Base-by-base conservation (phyloP, 83 land plant genomes). In the Thuja plicata region DNA sequence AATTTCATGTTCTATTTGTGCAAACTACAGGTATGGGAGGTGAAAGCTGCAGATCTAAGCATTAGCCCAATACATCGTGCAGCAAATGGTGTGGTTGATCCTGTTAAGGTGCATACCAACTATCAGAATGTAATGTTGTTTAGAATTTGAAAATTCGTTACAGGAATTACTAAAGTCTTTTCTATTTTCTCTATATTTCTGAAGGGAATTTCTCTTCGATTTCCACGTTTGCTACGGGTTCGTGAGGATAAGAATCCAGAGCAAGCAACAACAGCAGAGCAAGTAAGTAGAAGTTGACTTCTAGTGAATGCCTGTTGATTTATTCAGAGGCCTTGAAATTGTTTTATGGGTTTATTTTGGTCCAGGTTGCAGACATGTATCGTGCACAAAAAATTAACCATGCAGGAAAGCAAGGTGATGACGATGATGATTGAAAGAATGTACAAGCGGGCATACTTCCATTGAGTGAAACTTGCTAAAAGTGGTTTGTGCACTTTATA, bases 31-130 rank as follows among this genome's bases (percentile, higher is more conserved):
- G 99, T 98, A 43, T 97, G 99, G 99, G 99, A 98, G 91, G 98
- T 98, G 70, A 97, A 98, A 93, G 99, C 98, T 55, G 99, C 99
- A 79, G 99, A 98, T 86, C 94, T 98, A 91, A 98, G 95, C 84
- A 97, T 98, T 86, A 97, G 99, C 87, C 99, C 99, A 92, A 97
- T 97, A 86, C 97, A 98, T 92, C 95, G 93, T 87, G 99, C 99
- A 89, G 99, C 97, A 74, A 83, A 85, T 90, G 99, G 99, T 52
- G 87, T 90, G 41, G 98, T 98, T 34, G 99, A 96, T 87, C 90
- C 96, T 66, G 90, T 88, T 70, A 97, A 98, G 98, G 99, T 96
- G 55, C 66, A 81, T 24, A 52, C 24, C 34, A 46, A 52, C 15
- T 83, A 30, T 57, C 2, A 24, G 32, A 77, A 73, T 77, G 86